These are phyloP conservation scores for Rhizopogon sp. DNA, from an alignment of 768 basidiomycete species.

Conservation along the genomic window DNA sequence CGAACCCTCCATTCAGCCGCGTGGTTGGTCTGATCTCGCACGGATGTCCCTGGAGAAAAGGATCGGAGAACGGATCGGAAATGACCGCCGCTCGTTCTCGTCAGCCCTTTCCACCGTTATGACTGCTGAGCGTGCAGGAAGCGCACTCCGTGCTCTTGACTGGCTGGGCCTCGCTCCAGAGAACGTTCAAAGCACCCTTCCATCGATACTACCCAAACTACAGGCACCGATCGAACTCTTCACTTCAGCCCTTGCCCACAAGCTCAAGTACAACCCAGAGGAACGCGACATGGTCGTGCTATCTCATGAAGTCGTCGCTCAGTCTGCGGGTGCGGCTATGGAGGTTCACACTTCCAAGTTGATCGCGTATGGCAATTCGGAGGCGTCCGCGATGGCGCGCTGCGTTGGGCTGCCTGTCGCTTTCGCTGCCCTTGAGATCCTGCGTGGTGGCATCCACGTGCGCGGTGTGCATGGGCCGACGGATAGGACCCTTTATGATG, in stretches of 20 bases:
- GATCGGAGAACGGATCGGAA: conserved; percentile 20
- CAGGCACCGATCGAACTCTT: conserved; percentile 68
- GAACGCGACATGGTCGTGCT: conserved; percentile 89
- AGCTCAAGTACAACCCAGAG: conserved; percentile 57
- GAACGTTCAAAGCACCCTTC: neutral
- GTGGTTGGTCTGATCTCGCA: conserved; percentile 32
- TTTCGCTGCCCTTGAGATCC: conserved; percentile 66
- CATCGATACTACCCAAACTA: conserved; percentile 39
- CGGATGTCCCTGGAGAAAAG: conserved; percentile 28
- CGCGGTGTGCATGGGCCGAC: conserved; percentile 71
- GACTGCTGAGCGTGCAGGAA: conserved; percentile 13
- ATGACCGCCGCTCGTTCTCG: conserved; percentile 27
- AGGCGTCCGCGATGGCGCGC: conserved; percentile 80
- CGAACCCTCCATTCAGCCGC: conserved; percentile 10
- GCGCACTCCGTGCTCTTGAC: conserved; percentile 36
- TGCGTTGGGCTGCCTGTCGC: conserved; percentile 89
- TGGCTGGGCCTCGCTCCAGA: conserved; percentile 26
- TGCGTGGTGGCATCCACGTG: conserved; percentile 51
- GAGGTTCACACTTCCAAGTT: conserved; percentile 66
- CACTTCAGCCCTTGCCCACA: conserved; percentile 64
- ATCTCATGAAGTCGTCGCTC: conserved; percentile 72
- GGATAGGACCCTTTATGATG: conserved; percentile 51
- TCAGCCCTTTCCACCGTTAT: conserved; percentile 27
- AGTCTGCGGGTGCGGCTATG: conserved; percentile 17
- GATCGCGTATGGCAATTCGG: conserved; percentile 52